Percentiles rank a stretch among this genome's conserved stretches.
These are phyloP conservation scores for Magnolia officinalis DNA, from an alignment of 164 flowering plant species.

Conservation along the genomic window DNA sequence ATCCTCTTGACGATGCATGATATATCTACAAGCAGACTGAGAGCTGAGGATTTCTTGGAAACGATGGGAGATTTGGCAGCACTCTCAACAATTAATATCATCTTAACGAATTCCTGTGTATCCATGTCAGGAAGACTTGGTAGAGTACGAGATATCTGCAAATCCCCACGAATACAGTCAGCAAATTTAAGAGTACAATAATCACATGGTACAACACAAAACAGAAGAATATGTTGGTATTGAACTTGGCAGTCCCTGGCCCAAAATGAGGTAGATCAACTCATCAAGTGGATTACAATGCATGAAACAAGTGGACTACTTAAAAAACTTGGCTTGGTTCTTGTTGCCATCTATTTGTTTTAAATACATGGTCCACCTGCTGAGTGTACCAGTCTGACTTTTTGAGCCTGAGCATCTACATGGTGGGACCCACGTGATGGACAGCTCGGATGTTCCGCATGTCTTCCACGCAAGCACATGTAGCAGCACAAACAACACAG, in stretches of 20 bases:
- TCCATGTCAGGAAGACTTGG: slow-evolving; percentile 25
- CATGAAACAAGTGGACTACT: too few relatives aligned
- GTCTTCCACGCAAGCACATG: too few relatives aligned
- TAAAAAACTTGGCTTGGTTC: too few relatives aligned
- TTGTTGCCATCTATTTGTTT: too few relatives aligned
- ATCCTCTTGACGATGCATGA: slow-evolving; percentile 25
- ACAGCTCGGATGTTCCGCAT: too few relatives aligned
- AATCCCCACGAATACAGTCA: slow-evolving; percentile 15
- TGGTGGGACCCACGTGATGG: too few relatives aligned
- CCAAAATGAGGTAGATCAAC: too few relatives aligned
- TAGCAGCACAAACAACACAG: too few relatives aligned
- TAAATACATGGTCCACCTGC: too few relatives aligned
- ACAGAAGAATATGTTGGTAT: not conserved
- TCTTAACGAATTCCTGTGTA: slow-evolving; percentile 31
- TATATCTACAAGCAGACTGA: slow-evolving; percentile 39
- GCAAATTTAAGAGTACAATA: not conserved
- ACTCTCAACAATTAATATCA: slow-evolving; percentile 32
- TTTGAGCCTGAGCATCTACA: too few relatives aligned
- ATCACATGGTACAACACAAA: not conserved
- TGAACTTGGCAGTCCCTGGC: not conserved
- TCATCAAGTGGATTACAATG: too few relatives aligned
- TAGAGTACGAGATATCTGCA: slow-evolving; percentile 43
- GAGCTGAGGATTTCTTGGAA: slow-evolving; percentile 34
- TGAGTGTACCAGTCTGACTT: too few relatives aligned
- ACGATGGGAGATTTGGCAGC: slow-evolving; percentile 33